Evolutionary conservation across 2,329 filamentous ascomycete species (phyloP), one percentile per base, ranked within the genome.

Genomic region (Penicillium sp.): DNA sequence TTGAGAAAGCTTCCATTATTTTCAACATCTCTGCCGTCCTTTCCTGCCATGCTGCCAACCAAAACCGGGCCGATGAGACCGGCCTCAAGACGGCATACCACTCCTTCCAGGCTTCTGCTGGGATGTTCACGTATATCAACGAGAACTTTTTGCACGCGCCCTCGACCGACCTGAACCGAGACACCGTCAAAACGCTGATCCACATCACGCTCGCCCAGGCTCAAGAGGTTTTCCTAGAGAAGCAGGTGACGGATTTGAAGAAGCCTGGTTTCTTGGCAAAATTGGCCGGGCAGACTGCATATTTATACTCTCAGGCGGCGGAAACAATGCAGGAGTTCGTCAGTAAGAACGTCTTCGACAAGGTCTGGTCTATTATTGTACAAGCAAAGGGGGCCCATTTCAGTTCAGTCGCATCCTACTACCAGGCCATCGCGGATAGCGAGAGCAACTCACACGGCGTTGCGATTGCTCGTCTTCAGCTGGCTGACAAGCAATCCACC

Each of bases 61-160:
- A 98, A 67, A 89, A 92, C 52, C 81, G 92, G 33, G 84, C 85
- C 48, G 89, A 96, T 60, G 92, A 98, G 59, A 77, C 84, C 4
- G 90, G 90, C 22, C 77, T 96, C 61, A 98, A 98, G 70, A 90
- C 88, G 10, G 87, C 92, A 12, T 98, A 96, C 62, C 90, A 98
- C 65, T 95, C 89, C 13, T 96, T 96, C 69, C 92, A 98, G 65
- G 92, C 92, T 27, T 89, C 90, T 6, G 92, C 92, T 7, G 92
- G 92, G 69, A 98, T 98, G 92, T 98, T 96, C 65, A 96, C 90
- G 36, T 98, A 98, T 59, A 98, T 98, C 70, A 98, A 98, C 66
- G 92, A 98, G 68, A 98, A 98, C 69, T 98, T 98, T 62, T 72
- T 98, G 23, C 92, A 98, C 57, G 92, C 92, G 1, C 92, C 93